Percentiles rank a stretch among this genome's conserved stretches.
phyloP scores from a whole-genome alignment of 148 eudicot genomes.

The Suaeda aralocaspica region DNA sequence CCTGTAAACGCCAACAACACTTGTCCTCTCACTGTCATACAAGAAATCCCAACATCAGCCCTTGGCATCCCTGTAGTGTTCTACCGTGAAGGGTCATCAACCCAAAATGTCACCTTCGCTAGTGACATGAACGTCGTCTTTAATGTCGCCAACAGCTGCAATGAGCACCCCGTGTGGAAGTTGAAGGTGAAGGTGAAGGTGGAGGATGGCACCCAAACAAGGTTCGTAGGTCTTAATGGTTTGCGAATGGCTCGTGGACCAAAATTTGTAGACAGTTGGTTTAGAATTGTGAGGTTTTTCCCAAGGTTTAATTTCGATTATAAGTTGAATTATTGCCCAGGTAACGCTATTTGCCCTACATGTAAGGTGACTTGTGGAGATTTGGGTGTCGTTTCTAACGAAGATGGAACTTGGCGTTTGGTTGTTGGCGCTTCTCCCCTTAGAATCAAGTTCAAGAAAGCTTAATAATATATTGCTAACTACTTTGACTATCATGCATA shows the following conservation, averaged over 20 bases:
- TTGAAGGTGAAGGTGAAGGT: constrained; percentile 30
- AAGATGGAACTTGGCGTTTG: constrained; percentile 37
- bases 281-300: constrained; percentile 33
- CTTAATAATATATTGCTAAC: too few relatives aligned
- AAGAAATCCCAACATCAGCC: constrained; percentile 25
- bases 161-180: constrained; percentile 34
- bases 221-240: constrained; percentile 38
- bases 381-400: constrained; percentile 27
- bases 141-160: constrained; percentile 27
- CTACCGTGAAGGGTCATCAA: constrained; percentile 16
- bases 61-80: constrained; percentile 33
- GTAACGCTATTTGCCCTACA: constrained; percentile 11
- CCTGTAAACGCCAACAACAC: constrained; percentile 1
- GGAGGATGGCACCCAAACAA: constrained; percentile 21
- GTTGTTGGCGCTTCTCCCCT: constrained; percentile 38
- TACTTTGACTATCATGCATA: too few relatives aligned
- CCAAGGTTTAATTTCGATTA: constrained; percentile 20
- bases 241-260: constrained; percentile 11
- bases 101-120: constrained; percentile 23
- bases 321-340: constrained; percentile 44
- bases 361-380: constrained; percentile 44
- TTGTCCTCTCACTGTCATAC: constrained; percentile 39
- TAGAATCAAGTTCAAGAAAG: constrained; percentile 24
- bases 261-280: constrained; percentile 31
- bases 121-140: constrained; percentile 33